phyloP scores from a whole-genome alignment of 495 filamentous ascomycete species.

The Xylona heveae region DNA sequence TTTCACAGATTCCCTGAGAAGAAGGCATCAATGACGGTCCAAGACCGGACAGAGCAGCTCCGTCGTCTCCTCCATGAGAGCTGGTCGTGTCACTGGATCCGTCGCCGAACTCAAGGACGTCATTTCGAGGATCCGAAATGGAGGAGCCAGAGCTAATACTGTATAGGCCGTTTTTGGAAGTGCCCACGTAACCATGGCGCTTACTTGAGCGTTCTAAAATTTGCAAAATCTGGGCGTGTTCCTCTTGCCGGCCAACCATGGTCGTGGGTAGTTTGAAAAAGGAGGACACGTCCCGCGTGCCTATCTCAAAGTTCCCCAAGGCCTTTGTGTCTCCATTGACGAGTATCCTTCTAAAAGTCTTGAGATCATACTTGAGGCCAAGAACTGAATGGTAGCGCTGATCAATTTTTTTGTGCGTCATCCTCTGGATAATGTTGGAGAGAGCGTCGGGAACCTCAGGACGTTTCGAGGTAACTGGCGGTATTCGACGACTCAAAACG shows the following conservation, averaged over 20 bases:
- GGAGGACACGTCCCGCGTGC: slow-evolving; percentile 57
- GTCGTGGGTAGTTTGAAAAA: slow-evolving; percentile 61
- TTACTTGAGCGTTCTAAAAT: slow-evolving; percentile 51
- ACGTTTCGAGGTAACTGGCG: slow-evolving; percentile 47
- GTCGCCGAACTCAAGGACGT: slow-evolving; percentile 2
- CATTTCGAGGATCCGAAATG: slow-evolving; percentile 1
- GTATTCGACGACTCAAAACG: slow-evolving; percentile 55
- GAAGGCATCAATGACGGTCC: too few species aligned
- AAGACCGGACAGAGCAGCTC: too few species aligned
- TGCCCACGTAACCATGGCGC: slow-evolving; percentile 25
- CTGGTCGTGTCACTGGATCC: slow-evolving; percentile 3
- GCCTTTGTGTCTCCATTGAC: slow-evolving; percentile 49
- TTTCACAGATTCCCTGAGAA: too few species aligned
- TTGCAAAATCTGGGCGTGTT: slow-evolving; percentile 43
- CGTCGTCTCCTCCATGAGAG: too few species aligned
- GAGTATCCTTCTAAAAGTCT: slow-evolving; percentile 44
- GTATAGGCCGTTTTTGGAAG: slow-evolving; percentile 19
- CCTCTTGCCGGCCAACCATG: slow-evolving; percentile 61
- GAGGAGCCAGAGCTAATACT: slow-evolving; percentile 22
- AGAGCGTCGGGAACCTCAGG: slow-evolving; percentile 65
- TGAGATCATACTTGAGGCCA: slow-evolving; percentile 57
- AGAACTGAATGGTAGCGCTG: slow-evolving; percentile 73
- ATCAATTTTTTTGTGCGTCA: slow-evolving; percentile 65
- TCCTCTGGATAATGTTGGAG: slow-evolving; percentile 64
- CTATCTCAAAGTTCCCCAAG: slow-evolving; percentile 48